phyloP scores from a whole-genome alignment of 1,284 basidiomycete genomes.

The Ustilago nuda region DNA sequence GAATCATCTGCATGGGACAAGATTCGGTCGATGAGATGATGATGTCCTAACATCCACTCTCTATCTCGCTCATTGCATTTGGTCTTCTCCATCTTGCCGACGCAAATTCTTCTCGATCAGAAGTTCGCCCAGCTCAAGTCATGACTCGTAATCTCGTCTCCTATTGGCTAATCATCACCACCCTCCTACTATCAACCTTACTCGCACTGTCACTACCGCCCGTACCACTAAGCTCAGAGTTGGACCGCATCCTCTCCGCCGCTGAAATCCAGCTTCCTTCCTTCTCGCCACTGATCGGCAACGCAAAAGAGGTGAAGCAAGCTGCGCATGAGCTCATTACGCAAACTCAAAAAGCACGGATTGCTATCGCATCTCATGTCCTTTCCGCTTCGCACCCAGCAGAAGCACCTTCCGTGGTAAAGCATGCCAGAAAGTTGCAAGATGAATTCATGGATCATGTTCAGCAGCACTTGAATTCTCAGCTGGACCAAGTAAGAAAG shows the following conservation, averaged over 20 bases:
- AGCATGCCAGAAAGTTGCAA: constrained; percentile 13
- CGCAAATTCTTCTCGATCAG: no score
- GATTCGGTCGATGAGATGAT: not conserved
- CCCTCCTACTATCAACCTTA: not conserved
- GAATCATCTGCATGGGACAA: not conserved
- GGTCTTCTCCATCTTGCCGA: not conserved
- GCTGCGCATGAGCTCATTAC: constrained; percentile 8
- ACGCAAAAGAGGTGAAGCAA: not conserved
- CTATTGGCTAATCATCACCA: not conserved
- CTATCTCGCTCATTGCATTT: not conserved
- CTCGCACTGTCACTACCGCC: not conserved
- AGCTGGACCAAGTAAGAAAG: not conserved
- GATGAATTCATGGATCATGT: constrained; percentile 14
- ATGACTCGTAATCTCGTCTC: not conserved
- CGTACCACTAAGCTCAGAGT: constrained; percentile 1
- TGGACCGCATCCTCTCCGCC: not conserved
- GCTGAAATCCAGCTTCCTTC: constrained; percentile 7
- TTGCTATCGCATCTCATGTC: constrained; percentile 21
- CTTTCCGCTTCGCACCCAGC: not conserved
- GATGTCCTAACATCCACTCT: not conserved
- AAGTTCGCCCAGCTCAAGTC: not conserved
- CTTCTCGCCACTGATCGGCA: not conserved
- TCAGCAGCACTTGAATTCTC: constrained; percentile 5
- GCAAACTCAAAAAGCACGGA: constrained; percentile 13
- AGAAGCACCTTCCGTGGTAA: not conserved